These are phyloP conservation scores for Phoma herbarum DNA, from an alignment of 2,329 filamentous ascomycete genomes.

Conservation along the genomic window DNA sequence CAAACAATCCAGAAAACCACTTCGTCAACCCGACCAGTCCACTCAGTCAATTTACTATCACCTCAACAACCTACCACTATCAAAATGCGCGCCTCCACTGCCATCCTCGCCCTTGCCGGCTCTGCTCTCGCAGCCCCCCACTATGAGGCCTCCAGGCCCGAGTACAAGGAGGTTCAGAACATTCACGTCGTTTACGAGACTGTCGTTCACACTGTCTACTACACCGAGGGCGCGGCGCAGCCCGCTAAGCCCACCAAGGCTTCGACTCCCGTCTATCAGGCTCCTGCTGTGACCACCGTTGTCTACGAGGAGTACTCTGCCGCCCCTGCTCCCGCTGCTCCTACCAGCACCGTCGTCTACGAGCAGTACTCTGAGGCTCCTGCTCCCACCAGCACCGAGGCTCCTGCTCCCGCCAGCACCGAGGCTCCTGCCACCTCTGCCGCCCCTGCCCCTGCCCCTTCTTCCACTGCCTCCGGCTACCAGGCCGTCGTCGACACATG, in stretches of 20 bases:
- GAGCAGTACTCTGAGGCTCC: constrained; percentile 20
- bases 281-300: constrained; percentile 19
- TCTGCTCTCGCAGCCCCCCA: constrained; percentile 36
- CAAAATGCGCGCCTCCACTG: constrained; percentile 43
- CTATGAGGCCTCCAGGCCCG: constrained; percentile 18
- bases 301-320: constrained; percentile 18
- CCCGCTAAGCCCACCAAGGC: constrained; percentile 18
- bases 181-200: constrained; percentile 40
- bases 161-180: constrained; percentile 29
- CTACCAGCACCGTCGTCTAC: constrained; percentile 11
- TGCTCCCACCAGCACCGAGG: too few relatives aligned
- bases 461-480: constrained; percentile 32
- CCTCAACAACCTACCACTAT: constrained; percentile 21
- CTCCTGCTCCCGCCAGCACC: constrained; percentile 21
- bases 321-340: constrained; percentile 14
- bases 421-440: constrained; percentile 23
- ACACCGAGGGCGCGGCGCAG: constrained; percentile 27
- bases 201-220: constrained; percentile 38
- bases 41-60: constrained; percentile 23
- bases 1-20: constrained; percentile 20
- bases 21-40: constrained; percentile 31
- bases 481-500: constrained; percentile 39
- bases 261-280: constrained; percentile 12
- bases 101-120: constrained; percentile 45
- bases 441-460: constrained; percentile 16